Evolutionary conservation across 495 filamentous ascomycete species (phyloP), one percentile per base, ranked within the genome.

Genomic region (Penicillium bovifimosum): DNA sequence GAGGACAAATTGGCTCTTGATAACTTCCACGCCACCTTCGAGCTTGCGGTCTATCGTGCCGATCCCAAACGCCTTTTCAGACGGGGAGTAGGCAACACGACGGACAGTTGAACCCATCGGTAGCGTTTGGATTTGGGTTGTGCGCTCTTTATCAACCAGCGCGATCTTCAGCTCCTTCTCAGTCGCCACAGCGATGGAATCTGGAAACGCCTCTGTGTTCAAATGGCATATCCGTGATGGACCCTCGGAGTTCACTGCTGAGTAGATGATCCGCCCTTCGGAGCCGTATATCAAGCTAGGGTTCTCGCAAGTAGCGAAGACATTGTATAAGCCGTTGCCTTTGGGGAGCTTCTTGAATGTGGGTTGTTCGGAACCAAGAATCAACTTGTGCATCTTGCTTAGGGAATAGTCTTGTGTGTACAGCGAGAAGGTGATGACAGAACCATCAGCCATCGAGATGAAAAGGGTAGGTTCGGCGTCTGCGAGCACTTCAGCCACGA

Each of bases 261-360:
- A 95, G 75, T 93, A 99, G 6, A 96, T 84, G 26, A 96, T 85
- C 9, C 91, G 80, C 1, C 86, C 89, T 61, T 97, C 90, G 6
- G 85, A 83, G 14, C 85, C 86, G 58, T 97, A 96, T 44, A 97
- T 95, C 42, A 99, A 66, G 56, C 87, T 95, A 13, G 93, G 88
- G 60, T 96, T 88, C 55, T 97, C 93, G 58, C 90, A 96, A 0
- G 87, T 92, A 1, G 91, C 89, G 59, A 99, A 95, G 0, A 99
- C 86, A 64, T 88, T 95, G 63, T 79, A 87, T 1, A 88, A 62
- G 0, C 73, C 74, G 47, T 84, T 76, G 10, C 70, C 74, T 41
- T 79, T 67, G 2, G 90, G 90, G 6, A 99, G 73, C 9, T 84
- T 75, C 49, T 90, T 83, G 61, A 99, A 87, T 8, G 75, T 83